Evolutionary conservation across 306 rosid genomes (phyloP).

Genomic region (Begonia fuchsioides): DNA sequence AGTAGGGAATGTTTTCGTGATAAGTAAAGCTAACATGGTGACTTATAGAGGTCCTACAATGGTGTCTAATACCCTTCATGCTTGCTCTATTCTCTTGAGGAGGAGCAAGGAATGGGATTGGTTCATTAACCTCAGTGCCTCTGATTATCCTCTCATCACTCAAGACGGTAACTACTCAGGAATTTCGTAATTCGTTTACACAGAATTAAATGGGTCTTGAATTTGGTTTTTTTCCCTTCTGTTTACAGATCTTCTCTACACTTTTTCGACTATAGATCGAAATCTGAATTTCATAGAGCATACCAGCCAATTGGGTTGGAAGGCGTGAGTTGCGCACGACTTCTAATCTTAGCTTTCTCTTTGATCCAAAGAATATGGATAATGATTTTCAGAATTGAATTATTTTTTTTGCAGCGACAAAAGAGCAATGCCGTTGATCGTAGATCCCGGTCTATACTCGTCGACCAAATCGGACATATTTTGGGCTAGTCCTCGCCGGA

Average conservation of each 20-base stretch:
- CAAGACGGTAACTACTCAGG: constrained; percentile 64
- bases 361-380: background rate
- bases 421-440: constrained; percentile 75
- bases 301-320: constrained; percentile 86
- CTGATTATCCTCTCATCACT: constrained; percentile 90
- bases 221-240: background rate
- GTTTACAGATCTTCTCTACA: constrained; percentile 54
- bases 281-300: constrained; percentile 86
- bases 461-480: constrained; percentile 55
- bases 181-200: background rate
- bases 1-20: constrained; percentile 67
- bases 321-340: constrained; percentile 30
- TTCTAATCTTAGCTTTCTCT: constrained; percentile 2
- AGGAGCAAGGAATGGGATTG: constrained; percentile 91
- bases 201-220: no score
- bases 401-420: constrained; percentile 43
- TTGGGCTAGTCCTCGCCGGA: constrained; percentile 54
- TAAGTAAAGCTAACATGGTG: constrained; percentile 77
- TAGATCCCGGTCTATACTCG: constrained; percentile 80
- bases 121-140: constrained; percentile 98
- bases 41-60: constrained; percentile 94
- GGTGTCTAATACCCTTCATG: constrained; percentile 95
- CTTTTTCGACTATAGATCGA: constrained; percentile 44
- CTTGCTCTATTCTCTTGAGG: constrained; percentile 82
- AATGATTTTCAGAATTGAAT: background rate